These are phyloP conservation scores for Debaryomycetaceae sp. DNA, from an alignment of 1,139 yeast genomes.

Conservation along the genomic window DNA sequence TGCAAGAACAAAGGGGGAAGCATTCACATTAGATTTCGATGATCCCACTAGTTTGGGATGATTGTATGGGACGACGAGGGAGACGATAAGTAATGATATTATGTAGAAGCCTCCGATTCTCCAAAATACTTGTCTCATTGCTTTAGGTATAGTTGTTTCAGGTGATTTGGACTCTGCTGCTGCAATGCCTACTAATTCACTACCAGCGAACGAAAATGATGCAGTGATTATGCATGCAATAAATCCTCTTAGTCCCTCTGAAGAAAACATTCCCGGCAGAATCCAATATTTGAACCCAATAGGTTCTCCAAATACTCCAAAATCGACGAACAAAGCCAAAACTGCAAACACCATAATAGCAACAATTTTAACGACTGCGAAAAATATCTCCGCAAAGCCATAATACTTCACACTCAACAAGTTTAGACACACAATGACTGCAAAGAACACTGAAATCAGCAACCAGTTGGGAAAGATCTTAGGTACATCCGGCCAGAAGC, in stretches of 20 bases:
- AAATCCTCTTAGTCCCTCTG: constrained; percentile 20
- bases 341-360: constrained; percentile 33
- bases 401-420: constrained; percentile 19
- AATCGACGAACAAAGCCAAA: constrained; percentile 27
- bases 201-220: constrained; percentile 21
- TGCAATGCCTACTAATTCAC: constrained; percentile 29
- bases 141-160: constrained; percentile 28
- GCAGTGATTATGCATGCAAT: constrained; percentile 22
- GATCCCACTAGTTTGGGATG: constrained; percentile 14
- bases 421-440: constrained; percentile 15
- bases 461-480: constrained; percentile 14
- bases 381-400: constrained; percentile 24
- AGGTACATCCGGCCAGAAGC: constrained; percentile 16
- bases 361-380: constrained; percentile 27
- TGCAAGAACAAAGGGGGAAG: constrained; percentile 42
- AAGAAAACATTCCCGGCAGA: constrained; percentile 29
- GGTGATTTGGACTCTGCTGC: constrained; percentile 33
- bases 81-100: constrained; percentile 15
- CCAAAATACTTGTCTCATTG: constrained; percentile 36
- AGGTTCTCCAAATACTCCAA: constrained; percentile 28
- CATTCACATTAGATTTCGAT: constrained; percentile 19
- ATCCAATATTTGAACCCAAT: constrained; percentile 35
- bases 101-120: constrained; percentile 31
- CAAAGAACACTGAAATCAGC: constrained; percentile 15
- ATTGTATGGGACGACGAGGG: constrained; percentile 27